Evolutionary conservation across 805 yeast genomes (phyloP).

Genomic region (Cyberlindnera euphorbiae): DNA sequence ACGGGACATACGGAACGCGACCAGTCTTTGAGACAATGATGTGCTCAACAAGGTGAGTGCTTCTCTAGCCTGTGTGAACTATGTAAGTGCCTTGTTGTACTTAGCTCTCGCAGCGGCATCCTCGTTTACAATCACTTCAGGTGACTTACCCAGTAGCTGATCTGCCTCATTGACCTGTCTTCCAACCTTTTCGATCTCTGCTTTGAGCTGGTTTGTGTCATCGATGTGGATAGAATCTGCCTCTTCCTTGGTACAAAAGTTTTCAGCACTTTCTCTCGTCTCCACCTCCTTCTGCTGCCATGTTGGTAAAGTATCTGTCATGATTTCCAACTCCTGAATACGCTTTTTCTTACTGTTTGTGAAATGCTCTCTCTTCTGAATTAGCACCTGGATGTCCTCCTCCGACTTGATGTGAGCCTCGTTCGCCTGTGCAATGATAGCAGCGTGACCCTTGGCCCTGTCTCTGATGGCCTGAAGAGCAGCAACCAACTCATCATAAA

Average conservation of each 20-base stretch:
- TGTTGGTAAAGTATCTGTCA: conserved; percentile 16
- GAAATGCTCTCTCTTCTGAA: conserved; percentile 15
- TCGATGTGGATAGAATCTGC: conserved; percentile 37
- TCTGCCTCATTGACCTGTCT: conserved; percentile 48
- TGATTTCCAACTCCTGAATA: conserved; percentile 20
- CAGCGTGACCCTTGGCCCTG: conserved; percentile 23
- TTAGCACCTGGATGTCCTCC: conserved; percentile 11
- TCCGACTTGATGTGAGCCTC: conserved; percentile 6
- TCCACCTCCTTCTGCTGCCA: conserved; percentile 15
- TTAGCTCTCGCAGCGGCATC: conserved; percentile 40
- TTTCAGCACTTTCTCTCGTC: conserved; percentile 28
- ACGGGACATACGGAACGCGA: conserved; percentile 37
- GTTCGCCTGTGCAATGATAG: conserved; percentile 15
- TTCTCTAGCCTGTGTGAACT: conserved; percentile 31
- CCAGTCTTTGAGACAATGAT: conserved; percentile 40
- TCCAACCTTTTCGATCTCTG: conserved; percentile 43
- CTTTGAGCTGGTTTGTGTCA: conserved; percentile 42
- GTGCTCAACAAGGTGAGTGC: conserved; percentile 29
- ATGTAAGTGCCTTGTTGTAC: conserved; percentile 38
- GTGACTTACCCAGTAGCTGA: conserved; percentile 45
- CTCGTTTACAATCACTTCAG: conserved; percentile 49
- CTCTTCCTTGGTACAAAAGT: conserved; percentile 44
- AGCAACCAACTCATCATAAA: conserved; percentile 18
- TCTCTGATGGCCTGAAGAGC: conserved; percentile 18
- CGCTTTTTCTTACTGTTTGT: conserved; percentile 14